Conservation (phyloP, 2,329 filamentous ascomycete species). For the Chalaropsis thielavioides region DNA sequence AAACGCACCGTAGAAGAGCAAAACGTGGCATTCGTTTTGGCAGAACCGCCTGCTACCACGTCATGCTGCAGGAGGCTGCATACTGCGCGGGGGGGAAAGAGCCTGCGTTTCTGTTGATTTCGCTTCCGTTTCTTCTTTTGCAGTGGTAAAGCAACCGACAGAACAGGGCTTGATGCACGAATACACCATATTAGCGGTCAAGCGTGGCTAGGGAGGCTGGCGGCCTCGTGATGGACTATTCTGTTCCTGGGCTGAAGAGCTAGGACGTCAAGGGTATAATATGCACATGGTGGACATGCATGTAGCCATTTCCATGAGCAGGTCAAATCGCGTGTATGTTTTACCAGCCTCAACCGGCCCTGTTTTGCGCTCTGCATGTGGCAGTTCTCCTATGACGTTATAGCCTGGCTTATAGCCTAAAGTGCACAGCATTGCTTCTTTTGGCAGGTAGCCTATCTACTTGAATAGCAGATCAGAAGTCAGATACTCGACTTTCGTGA, state of each 20-base stretch:
- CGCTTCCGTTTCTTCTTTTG: background rate
- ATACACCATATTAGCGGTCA: background rate
- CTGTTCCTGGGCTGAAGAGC: background rate
- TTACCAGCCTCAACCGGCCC: background rate
- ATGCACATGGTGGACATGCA: background rate
- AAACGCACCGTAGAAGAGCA: background rate
- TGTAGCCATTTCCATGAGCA: background rate
- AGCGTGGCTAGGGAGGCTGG: background rate
- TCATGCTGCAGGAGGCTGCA: background rate
- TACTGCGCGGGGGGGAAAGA: background rate
- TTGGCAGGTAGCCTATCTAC: background rate
- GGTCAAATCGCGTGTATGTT: background rate
- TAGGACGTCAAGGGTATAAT: background rate
- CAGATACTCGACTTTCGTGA: too few relatives aligned
- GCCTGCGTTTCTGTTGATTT: background rate
- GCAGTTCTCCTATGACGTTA: background rate
- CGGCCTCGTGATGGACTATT: constrained; percentile 1
- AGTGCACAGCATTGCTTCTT: background rate
- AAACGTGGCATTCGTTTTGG: background rate
- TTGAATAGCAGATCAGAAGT: background rate
- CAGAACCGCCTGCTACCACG: background rate
- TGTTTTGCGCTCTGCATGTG: background rate
- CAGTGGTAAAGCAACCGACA: background rate
- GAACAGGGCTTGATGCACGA: background rate
- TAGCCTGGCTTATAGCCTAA: background rate